phyloP scores from a whole-genome alignment of 352 stramenopile genomes.

The Pythium chondricola region DNA sequence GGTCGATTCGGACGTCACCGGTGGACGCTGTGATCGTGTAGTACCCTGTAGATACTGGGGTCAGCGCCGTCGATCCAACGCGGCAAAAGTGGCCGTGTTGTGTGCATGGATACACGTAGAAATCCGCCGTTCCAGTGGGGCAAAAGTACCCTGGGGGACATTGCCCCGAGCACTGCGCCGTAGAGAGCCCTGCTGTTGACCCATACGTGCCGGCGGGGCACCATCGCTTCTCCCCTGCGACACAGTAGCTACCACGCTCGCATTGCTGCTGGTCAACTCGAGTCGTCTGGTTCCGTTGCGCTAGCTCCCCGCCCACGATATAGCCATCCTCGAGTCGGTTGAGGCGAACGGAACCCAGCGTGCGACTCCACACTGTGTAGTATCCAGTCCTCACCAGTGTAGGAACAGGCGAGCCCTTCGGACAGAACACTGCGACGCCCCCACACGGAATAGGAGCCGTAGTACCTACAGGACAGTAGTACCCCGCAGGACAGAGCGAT shows the following conservation, averaged over 20 bases:
- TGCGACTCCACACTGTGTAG: slow-evolving; percentile 48
- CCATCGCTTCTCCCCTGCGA: slow-evolving; percentile 37
- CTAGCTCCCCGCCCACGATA: slow-evolving; percentile 29
- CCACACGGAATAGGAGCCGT: slow-evolving; percentile 31
- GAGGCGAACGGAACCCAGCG: slow-evolving; percentile 4
- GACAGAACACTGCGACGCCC: slow-evolving; percentile 33
- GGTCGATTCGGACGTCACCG: slow-evolving; percentile 31
- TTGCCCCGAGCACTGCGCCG: slow-evolving; percentile 34
- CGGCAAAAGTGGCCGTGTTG: slow-evolving; percentile 39
- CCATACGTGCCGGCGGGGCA: slow-evolving; percentile 53
- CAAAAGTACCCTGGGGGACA: slow-evolving; percentile 68
- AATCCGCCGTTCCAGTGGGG: slow-evolving; percentile 38
- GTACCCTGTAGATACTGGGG: slow-evolving; percentile 31
- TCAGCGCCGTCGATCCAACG: slow-evolving; percentile 30
- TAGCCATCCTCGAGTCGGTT: slow-evolving; percentile 29
- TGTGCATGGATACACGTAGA: slow-evolving; percentile 27
- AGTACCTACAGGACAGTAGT: slow-evolving; percentile 46
- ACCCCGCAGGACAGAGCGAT: slow-evolving; percentile 44
- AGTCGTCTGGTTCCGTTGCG: slow-evolving; percentile 29
- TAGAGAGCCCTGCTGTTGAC: slow-evolving; percentile 25
- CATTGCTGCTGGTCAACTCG: slow-evolving; percentile 38
- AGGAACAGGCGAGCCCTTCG: slow-evolving; percentile 32
- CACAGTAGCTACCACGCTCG: slow-evolving; percentile 53
- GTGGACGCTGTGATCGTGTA: slow-evolving; percentile 31
- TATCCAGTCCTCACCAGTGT: slow-evolving; percentile 33